These are phyloP conservation scores for Alternaria gansuensis DNA, from an alignment of 2,329 filamentous ascomycete genomes.

Conservation along the genomic window DNA sequence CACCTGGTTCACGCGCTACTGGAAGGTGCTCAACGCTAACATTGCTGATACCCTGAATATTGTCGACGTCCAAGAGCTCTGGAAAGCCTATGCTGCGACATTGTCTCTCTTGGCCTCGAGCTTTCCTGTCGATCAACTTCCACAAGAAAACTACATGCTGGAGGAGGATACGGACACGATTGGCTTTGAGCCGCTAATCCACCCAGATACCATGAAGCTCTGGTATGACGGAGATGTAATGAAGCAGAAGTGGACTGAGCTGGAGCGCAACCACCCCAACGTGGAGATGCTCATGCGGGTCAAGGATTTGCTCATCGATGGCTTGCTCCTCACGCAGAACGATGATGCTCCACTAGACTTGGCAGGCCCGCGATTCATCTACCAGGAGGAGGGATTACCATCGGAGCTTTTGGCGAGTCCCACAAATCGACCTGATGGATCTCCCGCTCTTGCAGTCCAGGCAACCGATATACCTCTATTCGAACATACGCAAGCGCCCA, in stretches of 20 bases:
- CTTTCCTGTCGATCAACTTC: conserved; percentile 66
- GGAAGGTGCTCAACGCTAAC: conserved; percentile 63
- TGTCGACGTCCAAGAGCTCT: conserved; percentile 68
- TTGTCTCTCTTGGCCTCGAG: conserved; percentile 67
- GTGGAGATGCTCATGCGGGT: conserved; percentile 74
- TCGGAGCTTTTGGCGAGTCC: conserved; percentile 61
- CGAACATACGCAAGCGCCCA: conserved; percentile 31
- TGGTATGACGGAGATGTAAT: conserved; percentile 60
- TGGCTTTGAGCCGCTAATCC: conserved; percentile 69
- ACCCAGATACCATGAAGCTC: conserved; percentile 59
- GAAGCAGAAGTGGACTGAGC: conserved; percentile 64
- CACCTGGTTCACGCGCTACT: conserved; percentile 70
- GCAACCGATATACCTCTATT: conserved; percentile 53
- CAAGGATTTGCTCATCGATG: conserved; percentile 69
- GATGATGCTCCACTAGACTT: conserved; percentile 60
- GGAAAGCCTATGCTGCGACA: conserved; percentile 71
- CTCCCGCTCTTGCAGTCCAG: conserved; percentile 50
- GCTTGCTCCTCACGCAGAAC: conserved; percentile 65
- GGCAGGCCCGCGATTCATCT: conserved; percentile 61
- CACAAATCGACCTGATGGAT: conserved; percentile 50
- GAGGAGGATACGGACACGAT: conserved; percentile 74
- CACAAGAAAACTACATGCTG: conserved; percentile 68
- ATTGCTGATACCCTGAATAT: conserved; percentile 63
- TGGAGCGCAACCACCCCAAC: conserved; percentile 65
- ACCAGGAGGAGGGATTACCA: conserved; percentile 62